These are phyloP conservation scores for Effrenium voratum DNA, from an alignment of 73 alveolate species.

Conservation along the genomic window DNA sequence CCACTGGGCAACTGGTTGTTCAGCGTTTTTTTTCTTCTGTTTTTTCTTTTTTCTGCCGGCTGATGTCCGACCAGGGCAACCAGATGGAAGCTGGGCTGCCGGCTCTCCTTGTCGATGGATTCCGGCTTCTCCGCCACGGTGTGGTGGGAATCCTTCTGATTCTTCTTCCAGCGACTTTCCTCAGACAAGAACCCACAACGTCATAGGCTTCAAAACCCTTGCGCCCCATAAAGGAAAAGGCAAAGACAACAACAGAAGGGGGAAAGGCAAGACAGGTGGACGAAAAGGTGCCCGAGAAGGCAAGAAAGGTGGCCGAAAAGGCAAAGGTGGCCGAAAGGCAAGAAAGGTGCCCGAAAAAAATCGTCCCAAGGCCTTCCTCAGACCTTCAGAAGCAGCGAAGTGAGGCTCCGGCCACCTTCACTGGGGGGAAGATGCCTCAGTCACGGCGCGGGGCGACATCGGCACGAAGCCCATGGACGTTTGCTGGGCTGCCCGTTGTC, in stretches of 20 bases:
- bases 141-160: constrained; percentile 20
- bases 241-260: not conserved
- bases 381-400: not conserved
- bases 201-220: not conserved
- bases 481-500: too few relatives aligned
- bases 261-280: too few relatives aligned
- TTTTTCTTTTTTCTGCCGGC: too few relatives aligned
- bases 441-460: not conserved
- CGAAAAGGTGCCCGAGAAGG: too few relatives aligned
- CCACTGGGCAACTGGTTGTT: too few relatives aligned
- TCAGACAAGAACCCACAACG: not conserved
- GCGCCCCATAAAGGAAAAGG: not conserved
- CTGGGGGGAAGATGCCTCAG: constrained; percentile 59
- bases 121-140: constrained; percentile 33
- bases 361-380: too few relatives aligned
- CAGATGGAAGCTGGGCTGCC: not conserved
- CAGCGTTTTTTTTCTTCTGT: too few relatives aligned
- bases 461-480: too few relatives aligned
- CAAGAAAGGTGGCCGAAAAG: too few relatives aligned
- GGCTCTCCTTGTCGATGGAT: constrained; percentile 45
- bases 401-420: constrained; percentile 34
- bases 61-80: too few relatives aligned
- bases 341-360: too few relatives aligned
- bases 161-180: constrained; percentile 55
- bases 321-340: too few relatives aligned